These are phyloP conservation scores for Xylaria sp. DNA, from an alignment of 2,329 filamentous ascomycete species.

Conservation along the genomic window DNA sequence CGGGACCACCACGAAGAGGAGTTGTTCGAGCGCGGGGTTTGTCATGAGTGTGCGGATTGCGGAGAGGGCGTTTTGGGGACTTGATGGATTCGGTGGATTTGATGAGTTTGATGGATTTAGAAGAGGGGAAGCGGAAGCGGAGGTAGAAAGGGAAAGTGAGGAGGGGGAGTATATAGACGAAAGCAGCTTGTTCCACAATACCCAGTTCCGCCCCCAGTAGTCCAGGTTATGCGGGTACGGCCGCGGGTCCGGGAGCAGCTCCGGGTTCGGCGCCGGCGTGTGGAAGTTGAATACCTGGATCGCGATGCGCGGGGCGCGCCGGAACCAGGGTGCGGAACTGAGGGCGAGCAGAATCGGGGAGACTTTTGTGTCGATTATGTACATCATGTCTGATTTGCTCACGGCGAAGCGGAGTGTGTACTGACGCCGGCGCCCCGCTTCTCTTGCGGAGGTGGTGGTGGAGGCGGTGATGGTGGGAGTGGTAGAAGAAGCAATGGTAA, in stretches of 20 bases:
- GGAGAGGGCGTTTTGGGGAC: no score
- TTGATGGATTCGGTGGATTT: no score
- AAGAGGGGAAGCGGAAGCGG: no score
- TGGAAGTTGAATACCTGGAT: conserved; percentile 11
- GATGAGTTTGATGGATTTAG: no score
- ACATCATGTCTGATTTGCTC: conserved; percentile 1
- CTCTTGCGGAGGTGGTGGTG: no score
- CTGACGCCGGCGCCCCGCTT: neutral
- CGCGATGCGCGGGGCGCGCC: neutral
- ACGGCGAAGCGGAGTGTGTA: conserved; percentile 1
- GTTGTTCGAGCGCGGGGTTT: neutral
- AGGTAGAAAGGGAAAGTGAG: no score
- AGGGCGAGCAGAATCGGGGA: neutral
- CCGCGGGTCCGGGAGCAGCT: neutral
- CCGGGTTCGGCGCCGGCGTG: neutral
- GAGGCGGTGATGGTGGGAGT: no score
- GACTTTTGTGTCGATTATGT: conserved; percentile 4
- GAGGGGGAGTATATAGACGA: neutral
- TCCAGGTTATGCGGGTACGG: neutral
- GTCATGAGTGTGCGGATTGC: neutral
- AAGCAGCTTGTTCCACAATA: conserved; percentile 5
- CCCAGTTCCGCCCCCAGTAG: neutral
- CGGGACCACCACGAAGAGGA: conserved; percentile 12
- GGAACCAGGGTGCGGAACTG: neutral
- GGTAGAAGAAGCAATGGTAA: no score